These are phyloP conservation scores for Cenchrus fungigraminus DNA, from an alignment of 176 grass and related monocot species.

Conservation along the genomic window DNA sequence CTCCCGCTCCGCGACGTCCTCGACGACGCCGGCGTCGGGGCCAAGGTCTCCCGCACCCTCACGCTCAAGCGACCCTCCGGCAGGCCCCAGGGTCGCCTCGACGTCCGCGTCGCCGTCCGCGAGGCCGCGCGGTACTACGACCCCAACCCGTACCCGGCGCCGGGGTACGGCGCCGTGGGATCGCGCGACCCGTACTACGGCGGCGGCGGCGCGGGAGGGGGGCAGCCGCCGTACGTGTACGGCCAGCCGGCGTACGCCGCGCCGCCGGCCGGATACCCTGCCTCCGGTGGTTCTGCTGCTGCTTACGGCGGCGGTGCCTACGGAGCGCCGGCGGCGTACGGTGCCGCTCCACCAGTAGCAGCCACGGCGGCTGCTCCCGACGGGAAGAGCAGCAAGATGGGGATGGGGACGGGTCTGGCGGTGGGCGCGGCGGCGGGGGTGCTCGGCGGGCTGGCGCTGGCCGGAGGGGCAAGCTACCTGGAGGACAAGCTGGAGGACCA, in stretches of 20 bases:
- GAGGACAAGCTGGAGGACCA: constrained; percentile 75
- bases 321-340: neutral
- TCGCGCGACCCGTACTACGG: constrained; percentile 51
- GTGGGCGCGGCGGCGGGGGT: constrained; percentile 69
- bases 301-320: neutral
- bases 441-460: constrained; percentile 70
- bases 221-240: neutral
- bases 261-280: neutral
- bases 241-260: constrained; percentile 1
- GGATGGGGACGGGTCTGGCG: constrained; percentile 67
- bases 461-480: constrained; percentile 65
- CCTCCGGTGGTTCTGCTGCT: no score
- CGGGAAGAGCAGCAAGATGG: constrained; percentile 54
- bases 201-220: neutral
- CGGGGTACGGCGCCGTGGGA: neutral
- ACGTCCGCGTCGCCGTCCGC: constrained; percentile 55
- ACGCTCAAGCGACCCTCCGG: constrained; percentile 77
- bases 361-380: neutral
- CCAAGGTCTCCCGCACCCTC: constrained; percentile 42
- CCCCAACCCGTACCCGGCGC: constrained; percentile 24
- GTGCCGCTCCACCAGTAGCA: neutral
- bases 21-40: constrained; percentile 64
- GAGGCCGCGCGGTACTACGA: constrained; percentile 56
- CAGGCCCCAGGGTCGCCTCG: constrained; percentile 66
- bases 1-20: constrained; percentile 72